These are phyloP conservation scores for Desmodesmus armatus DNA, from an alignment of 139 green algal species.

Conservation along the genomic window DNA sequence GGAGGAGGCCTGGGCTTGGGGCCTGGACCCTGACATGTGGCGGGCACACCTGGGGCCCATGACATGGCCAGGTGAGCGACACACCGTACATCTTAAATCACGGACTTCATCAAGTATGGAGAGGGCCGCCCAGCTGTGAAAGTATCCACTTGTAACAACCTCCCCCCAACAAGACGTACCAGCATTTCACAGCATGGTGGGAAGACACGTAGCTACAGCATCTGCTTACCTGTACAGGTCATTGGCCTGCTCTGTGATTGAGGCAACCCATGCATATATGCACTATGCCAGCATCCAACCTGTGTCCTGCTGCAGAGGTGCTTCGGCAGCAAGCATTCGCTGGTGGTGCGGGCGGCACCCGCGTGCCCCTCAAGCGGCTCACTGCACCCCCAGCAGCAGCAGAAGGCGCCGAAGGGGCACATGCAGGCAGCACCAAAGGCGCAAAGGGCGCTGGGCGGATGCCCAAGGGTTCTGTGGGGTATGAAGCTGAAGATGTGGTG, in stretches of 20 bases:
- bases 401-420: constrained; percentile 7
- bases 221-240: too few species aligned
- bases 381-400: too few species aligned
- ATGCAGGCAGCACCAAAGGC: neutral
- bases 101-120: constrained; percentile 63
- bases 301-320: too few species aligned
- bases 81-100: constrained; percentile 89
- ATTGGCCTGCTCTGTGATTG: too few species aligned
- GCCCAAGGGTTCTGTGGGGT: neutral
- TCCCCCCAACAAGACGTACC: too few species aligned
- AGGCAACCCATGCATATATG: too few species aligned
- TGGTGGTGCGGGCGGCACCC: constrained; percentile 53
- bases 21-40: constrained; percentile 93
- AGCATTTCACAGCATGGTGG: constrained; percentile 52
- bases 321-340: constrained; percentile 79
- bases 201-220: too few species aligned
- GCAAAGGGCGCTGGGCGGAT: neutral
- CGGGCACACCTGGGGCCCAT: constrained; percentile 85
- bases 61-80: constrained; percentile 96
- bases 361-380: neutral
- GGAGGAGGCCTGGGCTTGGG: constrained; percentile 93
- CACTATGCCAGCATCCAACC: too few species aligned
- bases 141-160: neutral
- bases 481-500: constrained; percentile 80
- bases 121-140: neutral